Evolutionary conservation across 495 filamentous ascomycete species (phyloP).

Genomic region (Geopyxis carbonaria): DNA sequence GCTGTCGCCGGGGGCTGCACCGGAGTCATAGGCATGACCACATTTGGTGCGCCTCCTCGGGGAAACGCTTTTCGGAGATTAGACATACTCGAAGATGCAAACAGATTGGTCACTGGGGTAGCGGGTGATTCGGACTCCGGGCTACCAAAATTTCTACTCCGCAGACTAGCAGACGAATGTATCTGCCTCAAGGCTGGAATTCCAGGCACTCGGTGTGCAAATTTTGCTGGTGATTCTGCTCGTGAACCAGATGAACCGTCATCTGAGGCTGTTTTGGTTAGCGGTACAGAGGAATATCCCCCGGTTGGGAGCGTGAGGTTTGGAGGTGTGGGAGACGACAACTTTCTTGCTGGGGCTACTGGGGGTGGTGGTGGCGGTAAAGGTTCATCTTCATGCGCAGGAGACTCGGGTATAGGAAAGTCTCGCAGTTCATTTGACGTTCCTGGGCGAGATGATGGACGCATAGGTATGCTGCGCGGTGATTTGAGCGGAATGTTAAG

Average conservation of each 20-base stretch:
- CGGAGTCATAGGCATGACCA: slow-evolving; percentile 25
- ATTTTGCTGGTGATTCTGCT: slow-evolving; percentile 33
- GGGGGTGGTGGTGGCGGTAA: too few relatives aligned
- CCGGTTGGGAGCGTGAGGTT: slow-evolving; percentile 12
- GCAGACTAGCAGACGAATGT: slow-evolving; percentile 61
- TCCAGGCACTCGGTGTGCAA: slow-evolving; percentile 33
- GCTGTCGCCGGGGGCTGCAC: slow-evolving; percentile 19
- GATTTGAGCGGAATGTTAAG: slow-evolving; percentile 16
- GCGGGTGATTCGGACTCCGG: slow-evolving; percentile 47
- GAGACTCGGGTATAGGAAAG: slow-evolving; percentile 12
- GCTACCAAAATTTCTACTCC: slow-evolving; percentile 44
- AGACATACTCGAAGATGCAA: slow-evolving; percentile 35
- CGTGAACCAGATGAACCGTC: slow-evolving; percentile 17
- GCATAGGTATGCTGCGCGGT: slow-evolving; percentile 17
- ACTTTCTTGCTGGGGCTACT: slow-evolving; percentile 17
- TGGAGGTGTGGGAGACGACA: slow-evolving; percentile 21
- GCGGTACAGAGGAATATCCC: slow-evolving; percentile 6
- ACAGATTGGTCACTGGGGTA: slow-evolving; percentile 55
- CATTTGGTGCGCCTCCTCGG: slow-evolving; percentile 42
- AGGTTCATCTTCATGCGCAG: too few relatives aligned
- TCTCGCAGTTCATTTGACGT: slow-evolving; percentile 11
- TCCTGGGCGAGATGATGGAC: slow-evolving; percentile 11
- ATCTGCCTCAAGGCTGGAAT: slow-evolving; percentile 53
- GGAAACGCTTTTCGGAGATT: slow-evolving; percentile 26
- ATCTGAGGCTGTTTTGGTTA: slow-evolving; percentile 14